Base-by-base conservation (phyloP, 306 rosid species). In the Crataegus laevigata region DNA sequence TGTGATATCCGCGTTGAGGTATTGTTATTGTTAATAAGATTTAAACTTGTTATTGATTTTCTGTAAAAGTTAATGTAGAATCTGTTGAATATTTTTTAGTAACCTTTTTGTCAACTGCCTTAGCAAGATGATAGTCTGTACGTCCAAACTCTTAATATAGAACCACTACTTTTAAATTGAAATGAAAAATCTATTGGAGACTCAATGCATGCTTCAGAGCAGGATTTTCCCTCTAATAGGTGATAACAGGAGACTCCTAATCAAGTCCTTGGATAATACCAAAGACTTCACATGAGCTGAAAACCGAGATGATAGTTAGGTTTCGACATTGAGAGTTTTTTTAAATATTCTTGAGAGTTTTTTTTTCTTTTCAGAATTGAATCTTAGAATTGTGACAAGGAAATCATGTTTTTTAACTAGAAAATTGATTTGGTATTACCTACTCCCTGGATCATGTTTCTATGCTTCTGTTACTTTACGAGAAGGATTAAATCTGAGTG, bases 1-100 rank as follows among this genome's bases (percentile, higher is more conserved):
- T 96, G 99, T 75, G 99, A 92, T 84, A 96, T 96, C 84, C 99
- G 99, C 75, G 98, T 96, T 71, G 99, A 90, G 99, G 99, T 96
- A 89, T 59, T 73, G 21, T 52, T 60, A 29, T 26, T 25, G 38
- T 69, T 77, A 55, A 60, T 79, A 9, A 63, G 42, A 3, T 68
- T 64, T 75, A n/a, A 28, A 10, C 69, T 64, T 32, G n/a, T 15
- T 15, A 19, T 45, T 45, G 11, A 3, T 6, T 43, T 25, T 25
- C 24, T 68, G 72, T 45, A 25, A 68, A 68, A 42, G 26, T 65
- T 65, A 18, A 4, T 18, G 0, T 65, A 32, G 26, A 65, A 32
- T 21, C 42, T 4, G 11, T 34, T 34, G 6, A 21, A 24, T 68
- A 8, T 68, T 43, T 25, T 7, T 28, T 14, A 68, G 36, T 57